Evolutionary conservation across 2,329 filamentous ascomycete genomes (phyloP).

Genomic region (Aspergillus sp.): DNA sequence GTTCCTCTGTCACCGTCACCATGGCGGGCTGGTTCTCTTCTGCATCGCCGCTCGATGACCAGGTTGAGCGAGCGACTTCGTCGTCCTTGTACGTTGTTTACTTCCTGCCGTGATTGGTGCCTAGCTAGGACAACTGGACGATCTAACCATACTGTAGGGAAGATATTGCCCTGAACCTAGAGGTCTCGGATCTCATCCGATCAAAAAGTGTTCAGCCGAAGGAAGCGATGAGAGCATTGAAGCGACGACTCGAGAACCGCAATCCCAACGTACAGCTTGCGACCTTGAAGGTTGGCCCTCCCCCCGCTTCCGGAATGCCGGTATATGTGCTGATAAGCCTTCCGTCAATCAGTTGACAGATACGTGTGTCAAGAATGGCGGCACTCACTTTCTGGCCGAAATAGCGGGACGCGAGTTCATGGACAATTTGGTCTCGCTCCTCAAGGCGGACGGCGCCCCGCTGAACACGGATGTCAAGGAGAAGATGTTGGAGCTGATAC

Average conservation of each 20-base stretch:
- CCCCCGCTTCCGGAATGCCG: slow-evolving; percentile 3
- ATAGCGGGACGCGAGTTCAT: slow-evolving; percentile 97
- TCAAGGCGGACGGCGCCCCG: slow-evolving; percentile 67
- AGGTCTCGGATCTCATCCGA: slow-evolving; percentile 94
- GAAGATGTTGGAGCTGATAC: slow-evolving; percentile 89
- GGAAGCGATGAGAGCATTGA: slow-evolving; percentile 95
- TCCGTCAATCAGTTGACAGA: slow-evolving; percentile 64
- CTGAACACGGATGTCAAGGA: slow-evolving; percentile 76
- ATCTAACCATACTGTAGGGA: slow-evolving; percentile 50
- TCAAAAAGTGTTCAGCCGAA: slow-evolving; percentile 96
- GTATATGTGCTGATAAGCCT: slow-evolving; percentile 9
- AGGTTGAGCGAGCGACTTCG: slow-evolving; percentile 88
- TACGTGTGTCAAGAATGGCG: slow-evolving; percentile 97
- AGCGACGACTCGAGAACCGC: slow-evolving; percentile 88
- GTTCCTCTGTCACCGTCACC: slow-evolving; percentile 36
- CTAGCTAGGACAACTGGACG: no score
- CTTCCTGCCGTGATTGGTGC: background rate
- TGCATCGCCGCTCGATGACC: slow-evolving; percentile 87
- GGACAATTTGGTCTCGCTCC: slow-evolving; percentile 86
- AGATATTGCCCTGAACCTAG: slow-evolving; percentile 92
- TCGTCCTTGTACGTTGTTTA: slow-evolving; percentile 67
- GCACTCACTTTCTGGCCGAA: slow-evolving; percentile 86
- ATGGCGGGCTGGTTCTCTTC: slow-evolving; percentile 98
- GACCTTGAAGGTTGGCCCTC: slow-evolving; percentile 64
- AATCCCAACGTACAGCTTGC: slow-evolving; percentile 96